A percentile compares a stretch with the other conserved stretches of the same genome.
Conservation (phyloP, 805 yeast species). For the Saccharomycopsis sp. region DNA sequence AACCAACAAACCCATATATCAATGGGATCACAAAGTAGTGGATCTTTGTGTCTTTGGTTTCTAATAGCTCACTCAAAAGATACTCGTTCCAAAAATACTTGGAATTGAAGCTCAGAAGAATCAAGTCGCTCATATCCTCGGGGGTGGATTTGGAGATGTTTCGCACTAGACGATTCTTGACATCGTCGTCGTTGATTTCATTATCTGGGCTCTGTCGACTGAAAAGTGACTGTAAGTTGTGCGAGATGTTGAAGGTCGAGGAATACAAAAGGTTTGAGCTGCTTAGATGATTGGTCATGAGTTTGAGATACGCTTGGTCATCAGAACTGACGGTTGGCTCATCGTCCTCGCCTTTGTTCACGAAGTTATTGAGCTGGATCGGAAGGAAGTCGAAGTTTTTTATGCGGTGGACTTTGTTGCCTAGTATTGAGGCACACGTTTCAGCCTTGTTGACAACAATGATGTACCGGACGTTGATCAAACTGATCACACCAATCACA, state of each 20-base stretch:
- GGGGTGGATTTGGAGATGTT: constrained; percentile 37
- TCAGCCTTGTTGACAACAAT: constrained; percentile 6
- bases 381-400: constrained; percentile 16
- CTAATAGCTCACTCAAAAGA: constrained; percentile 47
- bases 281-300: constrained; percentile 60
- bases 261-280: constrained; percentile 66
- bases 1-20: constrained; percentile 74
- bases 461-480: constrained; percentile 6
- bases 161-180: neutral
- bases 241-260: constrained; percentile 73
- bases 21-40: constrained; percentile 63
- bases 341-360: neutral
- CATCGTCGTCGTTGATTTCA: neutral
- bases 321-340: constrained; percentile 7
- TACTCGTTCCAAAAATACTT: constrained; percentile 90
- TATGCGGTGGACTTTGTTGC: constrained; percentile 10
- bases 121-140: constrained; percentile 13
- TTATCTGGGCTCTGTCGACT: neutral
- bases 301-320: constrained; percentile 25
- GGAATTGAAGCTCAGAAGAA: constrained; percentile 35
- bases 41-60: constrained; percentile 33
- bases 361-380: neutral
- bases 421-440: constrained; percentile 1
- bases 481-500: constrained; percentile 14
- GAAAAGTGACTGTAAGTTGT: constrained; percentile 45